Percentiles rank a stretch among this genome's conserved stretches.
These are phyloP conservation scores for Taphrina populina DNA, from an alignment of 1,139 yeast species.

Conservation along the genomic window DNA sequence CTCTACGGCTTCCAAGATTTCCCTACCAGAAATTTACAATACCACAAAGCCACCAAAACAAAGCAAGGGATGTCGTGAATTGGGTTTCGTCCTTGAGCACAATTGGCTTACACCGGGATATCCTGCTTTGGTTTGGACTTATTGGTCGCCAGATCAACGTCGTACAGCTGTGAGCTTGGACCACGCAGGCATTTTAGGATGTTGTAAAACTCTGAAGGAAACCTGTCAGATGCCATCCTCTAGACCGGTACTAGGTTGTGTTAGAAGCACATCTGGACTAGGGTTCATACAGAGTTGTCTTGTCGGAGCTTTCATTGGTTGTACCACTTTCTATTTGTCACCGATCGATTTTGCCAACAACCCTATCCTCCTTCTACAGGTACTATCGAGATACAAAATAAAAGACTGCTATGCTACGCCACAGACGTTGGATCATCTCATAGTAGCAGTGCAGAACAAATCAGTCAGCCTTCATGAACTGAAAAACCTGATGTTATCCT, in stretches of 20 bases:
- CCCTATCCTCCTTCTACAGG: slow-evolving; percentile 69
- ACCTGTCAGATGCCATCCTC: slow-evolving; percentile 78
- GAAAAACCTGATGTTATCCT: slow-evolving; percentile 80
- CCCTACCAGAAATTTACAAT: slow-evolving; percentile 60
- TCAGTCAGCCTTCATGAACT: slow-evolving; percentile 63
- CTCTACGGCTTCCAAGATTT: slow-evolving; percentile 48
- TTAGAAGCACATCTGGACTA: slow-evolving; percentile 76
- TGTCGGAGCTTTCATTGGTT: slow-evolving; percentile 70
- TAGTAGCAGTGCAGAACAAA: slow-evolving; percentile 57
- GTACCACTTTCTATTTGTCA: slow-evolving; percentile 76
- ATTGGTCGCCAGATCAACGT: slow-evolving; percentile 71
- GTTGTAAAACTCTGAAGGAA: slow-evolving; percentile 87
- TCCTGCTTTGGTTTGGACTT: slow-evolving; percentile 61
- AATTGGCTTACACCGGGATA: slow-evolving; percentile 42
- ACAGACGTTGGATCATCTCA: slow-evolving; percentile 77
- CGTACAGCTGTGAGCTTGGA: slow-evolving; percentile 64
- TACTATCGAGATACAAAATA: slow-evolving; percentile 73
- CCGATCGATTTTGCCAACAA: slow-evolving; percentile 75
- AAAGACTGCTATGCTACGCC: slow-evolving; percentile 85
- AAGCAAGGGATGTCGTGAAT: slow-evolving; percentile 51
- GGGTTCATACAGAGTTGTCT: slow-evolving; percentile 83
- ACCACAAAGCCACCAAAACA: slow-evolving; percentile 67
- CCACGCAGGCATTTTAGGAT: slow-evolving; percentile 66
- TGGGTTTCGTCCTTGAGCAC: slow-evolving; percentile 46
- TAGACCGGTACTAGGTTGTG: slow-evolving; percentile 79